Conservation (phyloP, 345 rosid species). For the Heritiera fomes region DNA sequence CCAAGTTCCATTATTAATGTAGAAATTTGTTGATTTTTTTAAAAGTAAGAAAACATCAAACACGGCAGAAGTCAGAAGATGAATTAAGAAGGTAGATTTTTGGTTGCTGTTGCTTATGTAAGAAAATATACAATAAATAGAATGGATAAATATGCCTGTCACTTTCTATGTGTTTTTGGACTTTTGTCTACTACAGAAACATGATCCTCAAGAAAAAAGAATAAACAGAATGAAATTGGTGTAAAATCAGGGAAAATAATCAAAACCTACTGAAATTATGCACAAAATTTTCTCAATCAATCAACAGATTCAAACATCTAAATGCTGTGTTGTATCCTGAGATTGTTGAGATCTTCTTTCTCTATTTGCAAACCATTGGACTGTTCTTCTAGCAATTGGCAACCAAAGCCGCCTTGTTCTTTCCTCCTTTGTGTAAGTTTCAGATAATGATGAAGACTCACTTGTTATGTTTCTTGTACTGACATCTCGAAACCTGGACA, state of each 20-base stretch:
- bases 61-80: not conserved
- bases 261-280: not conserved
- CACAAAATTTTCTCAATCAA: not conserved
- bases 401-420: slow-evolving; percentile 61
- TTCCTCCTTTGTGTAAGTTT: slow-evolving; percentile 40
- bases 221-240: not conserved
- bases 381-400: slow-evolving; percentile 74
- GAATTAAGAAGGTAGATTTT: not conserved
- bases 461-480: slow-evolving; percentile 27
- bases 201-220: not conserved
- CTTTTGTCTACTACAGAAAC: not conserved
- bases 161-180: not conserved
- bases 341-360: slow-evolving; percentile 43
- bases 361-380: slow-evolving; percentile 75
- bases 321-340: slow-evolving; percentile 28
- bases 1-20: not conserved
- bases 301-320: slow-evolving; percentile 32
- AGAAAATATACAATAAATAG: not conserved
- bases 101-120: not conserved
- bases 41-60: not conserved
- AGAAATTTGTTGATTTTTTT: not conserved
- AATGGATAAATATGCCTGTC: no score
- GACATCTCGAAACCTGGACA: slow-evolving; percentile 51
- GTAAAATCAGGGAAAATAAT: not conserved
- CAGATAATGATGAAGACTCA: slow-evolving; percentile 28